Conservation (phyloP, 441 rosid species). For the Corymbia calophylla region DNA sequence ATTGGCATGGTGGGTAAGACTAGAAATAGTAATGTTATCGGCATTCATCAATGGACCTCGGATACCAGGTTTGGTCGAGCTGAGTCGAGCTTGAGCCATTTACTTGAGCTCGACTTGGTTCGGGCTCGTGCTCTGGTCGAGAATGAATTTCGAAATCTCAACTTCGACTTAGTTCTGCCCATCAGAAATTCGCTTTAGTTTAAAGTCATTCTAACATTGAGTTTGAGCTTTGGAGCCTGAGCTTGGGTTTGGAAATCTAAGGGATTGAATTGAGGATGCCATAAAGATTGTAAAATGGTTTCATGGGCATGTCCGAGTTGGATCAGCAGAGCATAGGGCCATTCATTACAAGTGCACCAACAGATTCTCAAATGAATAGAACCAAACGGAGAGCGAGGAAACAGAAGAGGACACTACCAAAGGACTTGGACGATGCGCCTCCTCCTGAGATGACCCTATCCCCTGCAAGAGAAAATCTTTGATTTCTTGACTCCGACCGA, state of each 20-base stretch:
- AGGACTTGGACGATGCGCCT: constrained; percentile 8
- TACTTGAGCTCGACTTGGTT: neutral
- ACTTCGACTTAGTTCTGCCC: neutral
- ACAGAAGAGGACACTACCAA: constrained; percentile 4
- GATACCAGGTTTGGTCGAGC: neutral
- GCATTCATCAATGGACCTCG: neutral
- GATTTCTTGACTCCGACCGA: neutral
- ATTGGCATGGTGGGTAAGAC: neutral
- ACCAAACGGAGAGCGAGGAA: neutral
- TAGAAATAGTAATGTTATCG: neutral
- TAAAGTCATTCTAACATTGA: neutral
- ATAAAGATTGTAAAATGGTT: neutral
- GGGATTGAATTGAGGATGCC: neutral
- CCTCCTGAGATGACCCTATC: constrained; percentile 27
- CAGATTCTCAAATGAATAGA: neutral
- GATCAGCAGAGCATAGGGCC: neutral
- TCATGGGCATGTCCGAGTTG: neutral
- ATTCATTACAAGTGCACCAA: neutral
- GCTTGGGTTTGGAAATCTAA: neutral
- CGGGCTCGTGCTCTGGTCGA: neutral
- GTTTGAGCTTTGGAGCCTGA: neutral
- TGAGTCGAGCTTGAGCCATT: neutral
- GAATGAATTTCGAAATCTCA: neutral
- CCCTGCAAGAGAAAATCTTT: constrained; percentile 18
- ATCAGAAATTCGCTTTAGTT: neutral